Base-by-base conservation (phyloP, 2,329 filamentous ascomycete genomes). In the Parafenestella ontariensis region DNA sequence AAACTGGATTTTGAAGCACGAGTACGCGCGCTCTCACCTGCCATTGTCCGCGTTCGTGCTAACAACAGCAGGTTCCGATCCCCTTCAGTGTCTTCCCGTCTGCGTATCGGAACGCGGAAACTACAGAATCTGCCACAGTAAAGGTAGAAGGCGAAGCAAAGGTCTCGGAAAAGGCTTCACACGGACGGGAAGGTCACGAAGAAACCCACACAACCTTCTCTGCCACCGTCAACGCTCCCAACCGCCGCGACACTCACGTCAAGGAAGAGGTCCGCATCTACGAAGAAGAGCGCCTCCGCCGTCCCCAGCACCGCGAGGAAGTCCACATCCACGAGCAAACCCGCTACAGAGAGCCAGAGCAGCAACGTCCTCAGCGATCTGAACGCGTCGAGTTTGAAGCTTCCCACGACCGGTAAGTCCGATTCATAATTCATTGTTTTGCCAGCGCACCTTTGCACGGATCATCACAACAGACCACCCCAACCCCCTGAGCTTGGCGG, bases 1-100 rank as follows among this genome's bases (percentile, higher is more conserved):
- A 97, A 92, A 85, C 93, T 97, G 93, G 93, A 97, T 91, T 97
- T 96, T 95, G 93, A 96, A 90, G 92, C 93, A 83, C 91, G 92
- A 83, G 91, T 97, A 83, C 92, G 64, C 43, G 45, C 29, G 33
- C 20, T 34, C 43, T 17, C 29, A 18, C 37, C 17, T 17, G 28
- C 23, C 18, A 15, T 15, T 17, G 6, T 11, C 33, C 43, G 24
- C 53, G 48, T 43, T 15, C 23, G 31, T 49, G 52, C 64, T 68
- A 47, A 68, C 61, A 44, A 33, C 39, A 26, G 17, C 62, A 71
- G 66, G 69, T 71, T 66, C 94, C 86, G 70, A 95, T 98, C 83
- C 94, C 94, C 84, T 96, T 97, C 89, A 97, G 92, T 91, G 90
- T 97, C 90, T 97, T 98, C 88, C 94, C 94, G 85, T 96, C 92